These are phyloP conservation scores for Colletotrichum acutatum DNA, from an alignment of 2,329 filamentous ascomycete genomes.

Conservation along the genomic window DNA sequence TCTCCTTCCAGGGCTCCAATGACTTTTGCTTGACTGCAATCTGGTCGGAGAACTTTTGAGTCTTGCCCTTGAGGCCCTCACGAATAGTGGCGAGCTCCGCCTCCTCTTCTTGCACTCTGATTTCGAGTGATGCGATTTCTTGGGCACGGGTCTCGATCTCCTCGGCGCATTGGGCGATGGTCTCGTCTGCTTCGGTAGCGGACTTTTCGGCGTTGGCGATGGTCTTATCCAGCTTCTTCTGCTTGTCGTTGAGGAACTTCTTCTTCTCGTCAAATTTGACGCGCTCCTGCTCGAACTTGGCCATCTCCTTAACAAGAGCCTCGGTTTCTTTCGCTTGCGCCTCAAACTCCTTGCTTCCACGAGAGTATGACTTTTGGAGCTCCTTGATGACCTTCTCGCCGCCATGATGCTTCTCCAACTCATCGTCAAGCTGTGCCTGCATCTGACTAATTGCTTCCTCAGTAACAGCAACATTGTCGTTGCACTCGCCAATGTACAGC, in stretches of 20 bases:
- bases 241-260: constrained; percentile 91
- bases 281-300: constrained; percentile 93
- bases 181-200: constrained; percentile 78
- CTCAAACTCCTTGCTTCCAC: constrained; percentile 85
- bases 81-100: constrained; percentile 84
- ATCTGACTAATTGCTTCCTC: constrained; percentile 92
- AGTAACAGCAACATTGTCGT: constrained; percentile 88
- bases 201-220: constrained; percentile 81
- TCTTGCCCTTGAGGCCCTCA: constrained; percentile 92
- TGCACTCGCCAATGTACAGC: constrained; percentile 87
- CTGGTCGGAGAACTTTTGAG: constrained; percentile 91
- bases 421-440: constrained; percentile 85
- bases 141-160: constrained; percentile 81
- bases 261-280: constrained; percentile 99
- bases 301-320: constrained; percentile 83
- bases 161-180: constrained; percentile 79
- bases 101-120: constrained; percentile 81
- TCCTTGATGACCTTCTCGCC: constrained; percentile 91
- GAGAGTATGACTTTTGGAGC: constrained; percentile 85
- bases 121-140: constrained; percentile 82
- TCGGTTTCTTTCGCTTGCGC: constrained; percentile 85
- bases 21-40: constrained; percentile 94
- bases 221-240: constrained; percentile 93
- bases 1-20: constrained; percentile 95
- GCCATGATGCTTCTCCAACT: constrained; percentile 91